Conservation (phyloP, 352 stramenopile genomes). For the Globisporangium polare region DNA sequence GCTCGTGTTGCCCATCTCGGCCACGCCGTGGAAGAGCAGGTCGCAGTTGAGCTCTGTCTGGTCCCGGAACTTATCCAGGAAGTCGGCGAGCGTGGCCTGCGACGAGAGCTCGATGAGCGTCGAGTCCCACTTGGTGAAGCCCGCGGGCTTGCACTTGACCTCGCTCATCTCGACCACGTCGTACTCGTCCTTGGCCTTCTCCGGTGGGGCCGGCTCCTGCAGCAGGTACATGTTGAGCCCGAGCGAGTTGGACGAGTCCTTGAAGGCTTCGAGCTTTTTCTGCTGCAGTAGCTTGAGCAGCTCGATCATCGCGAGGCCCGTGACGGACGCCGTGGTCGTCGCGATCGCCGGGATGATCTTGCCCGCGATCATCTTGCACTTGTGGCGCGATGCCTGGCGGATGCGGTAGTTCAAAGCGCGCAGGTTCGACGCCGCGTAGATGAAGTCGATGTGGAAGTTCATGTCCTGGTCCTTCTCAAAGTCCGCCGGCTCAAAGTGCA, state of each 20-base stretch:
- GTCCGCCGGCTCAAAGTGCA: slow-evolving; percentile 76
- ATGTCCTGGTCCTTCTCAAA: slow-evolving; percentile 99
- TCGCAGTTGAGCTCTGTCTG: slow-evolving; percentile 76
- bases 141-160: slow-evolving; percentile 81
- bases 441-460: slow-evolving; percentile 96
- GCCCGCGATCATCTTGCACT: slow-evolving; percentile 98
- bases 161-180: slow-evolving; percentile 87
- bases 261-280: slow-evolving; percentile 88
- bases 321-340: slow-evolving; percentile 99
- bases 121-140: slow-evolving; percentile 93
- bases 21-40: slow-evolving; percentile 74
- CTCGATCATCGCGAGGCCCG: slow-evolving; percentile 94
- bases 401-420: slow-evolving; percentile 89
- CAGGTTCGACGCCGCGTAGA: slow-evolving; percentile 97
- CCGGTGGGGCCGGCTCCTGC: slow-evolving; percentile 78
- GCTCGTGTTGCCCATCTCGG: slow-evolving; percentile 59
- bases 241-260: slow-evolving; percentile 91
- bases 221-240: slow-evolving; percentile 92
- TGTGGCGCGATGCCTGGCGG: slow-evolving; percentile 75
- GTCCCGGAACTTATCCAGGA: slow-evolving; percentile 61
- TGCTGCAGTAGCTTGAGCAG: slow-evolving; percentile 87
- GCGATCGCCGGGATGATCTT: slow-evolving; percentile 99
- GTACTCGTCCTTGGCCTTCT: slow-evolving; percentile 90
- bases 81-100: slow-evolving; percentile 60
- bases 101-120: slow-evolving; percentile 71